Base-by-base conservation (phyloP, 73 alveolate species). In the Paramecium sonneborni region DNA sequence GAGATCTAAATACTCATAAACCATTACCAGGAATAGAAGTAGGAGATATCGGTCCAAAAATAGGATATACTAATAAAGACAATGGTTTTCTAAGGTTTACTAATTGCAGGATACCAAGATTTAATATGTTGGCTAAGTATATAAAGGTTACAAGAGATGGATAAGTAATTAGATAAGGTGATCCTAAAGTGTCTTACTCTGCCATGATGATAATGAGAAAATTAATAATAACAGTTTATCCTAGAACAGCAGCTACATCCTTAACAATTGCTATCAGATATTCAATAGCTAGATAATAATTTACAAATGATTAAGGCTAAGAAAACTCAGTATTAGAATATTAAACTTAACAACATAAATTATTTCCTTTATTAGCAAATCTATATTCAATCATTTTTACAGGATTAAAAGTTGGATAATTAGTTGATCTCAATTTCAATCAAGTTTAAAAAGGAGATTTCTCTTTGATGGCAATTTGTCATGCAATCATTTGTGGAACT, bases 1-100 rank as follows among this genome's bases (percentile, higher is more conserved):
- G 98, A 70, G 96, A 95, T 58, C 18, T 38, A 3, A 88, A 88
- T 20, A 90, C 95, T 35, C 97, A 93, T 52, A 58, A 84, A 37
- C 97, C 98, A 1, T 88, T 94, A 21, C 93, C 85, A 58, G 93
- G 93, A 18, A 38, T 86, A 34, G 86, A 57, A 12, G 74, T 62
- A n/a, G 93, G 93, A 12, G 93, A 85, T 34, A 85, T 85, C 24
- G 93, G 93, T 10, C 93, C 93, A 28, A 85, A 85, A 67, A 57
- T 58, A 24, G 93, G 93, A 57, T 86, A 58, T 35, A 23, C 48
- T 14, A 18, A 41, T 55, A 86, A 86, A 24, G 93, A 86, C 18
- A 86, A 86, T 86, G 93, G 93, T 15, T 86, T 30, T 74, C 28
- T 86, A 55, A 15, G 20, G 10, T 86, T 86, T 57, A 67, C 34